These are phyloP conservation scores for Austropuccinia psidii DNA, from an alignment of 1,284 basidiomycete species.

Conservation along the genomic window DNA sequence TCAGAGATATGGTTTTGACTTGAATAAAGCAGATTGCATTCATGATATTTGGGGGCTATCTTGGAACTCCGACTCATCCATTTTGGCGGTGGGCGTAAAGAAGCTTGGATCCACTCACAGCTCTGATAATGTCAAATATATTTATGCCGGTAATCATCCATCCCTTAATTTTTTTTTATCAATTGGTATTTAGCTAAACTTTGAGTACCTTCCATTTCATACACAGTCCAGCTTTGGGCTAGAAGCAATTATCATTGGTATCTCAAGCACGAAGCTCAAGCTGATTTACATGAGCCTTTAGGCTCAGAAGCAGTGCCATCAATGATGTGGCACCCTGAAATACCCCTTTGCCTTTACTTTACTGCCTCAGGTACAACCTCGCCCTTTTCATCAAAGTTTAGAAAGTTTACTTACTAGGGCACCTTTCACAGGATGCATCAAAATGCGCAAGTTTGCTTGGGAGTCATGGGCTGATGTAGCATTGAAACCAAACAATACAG, in stretches of 20 bases:
- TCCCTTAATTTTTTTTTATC: too few relatives aligned
- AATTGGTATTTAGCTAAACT: not conserved
- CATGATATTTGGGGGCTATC: slow-evolving; percentile 65
- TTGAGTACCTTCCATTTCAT: not conserved
- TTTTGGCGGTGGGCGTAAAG: slow-evolving; percentile 77
- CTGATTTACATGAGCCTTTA: slow-evolving; percentile 42
- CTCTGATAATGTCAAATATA: slow-evolving; percentile 52
- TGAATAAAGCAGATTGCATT: slow-evolving; percentile 55
- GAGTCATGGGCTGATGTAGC: slow-evolving; percentile 63
- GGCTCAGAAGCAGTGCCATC: slow-evolving; percentile 46
- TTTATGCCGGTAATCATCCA: slow-evolving; percentile 26
- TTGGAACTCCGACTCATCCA: slow-evolving; percentile 84
- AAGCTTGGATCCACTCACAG: slow-evolving; percentile 58
- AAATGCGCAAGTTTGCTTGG: slow-evolving; percentile 61
- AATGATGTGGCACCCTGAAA: slow-evolving; percentile 74
- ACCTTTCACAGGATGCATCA: slow-evolving; percentile 58
- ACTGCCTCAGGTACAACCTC: slow-evolving; percentile 50
- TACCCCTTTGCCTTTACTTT: slow-evolving; percentile 61
- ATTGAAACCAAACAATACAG: slow-evolving; percentile 66
- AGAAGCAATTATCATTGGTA: slow-evolving; percentile 91
- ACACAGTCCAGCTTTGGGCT: slow-evolving; percentile 83
- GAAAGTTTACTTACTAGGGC: not conserved
- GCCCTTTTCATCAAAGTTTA: not conserved
- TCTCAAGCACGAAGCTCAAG: slow-evolving; percentile 72
- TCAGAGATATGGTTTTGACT: slow-evolving; percentile 76